Evolutionary conservation across 768 basidiomycete genomes (phyloP), one percentile per base, ranked within the genome.

Genomic region (Tubosaeta brunneosetosa): DNA sequence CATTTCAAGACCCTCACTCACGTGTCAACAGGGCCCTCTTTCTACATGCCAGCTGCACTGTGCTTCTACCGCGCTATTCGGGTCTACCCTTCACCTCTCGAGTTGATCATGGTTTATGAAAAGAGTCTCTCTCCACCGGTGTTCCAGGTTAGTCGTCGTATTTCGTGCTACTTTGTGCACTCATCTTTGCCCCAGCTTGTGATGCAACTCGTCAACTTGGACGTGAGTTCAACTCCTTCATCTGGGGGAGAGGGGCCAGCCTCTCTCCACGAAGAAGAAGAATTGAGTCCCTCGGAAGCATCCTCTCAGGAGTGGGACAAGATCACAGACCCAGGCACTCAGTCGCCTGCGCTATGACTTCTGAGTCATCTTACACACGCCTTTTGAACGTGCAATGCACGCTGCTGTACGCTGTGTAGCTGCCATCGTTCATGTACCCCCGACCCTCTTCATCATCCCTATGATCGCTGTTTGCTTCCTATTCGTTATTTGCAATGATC

Each of bases 51-150:
- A 11, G 86, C 94, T 17, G 94, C 97, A 38, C 70, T 91, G 66
- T 82, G 85, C 38, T 98, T 98, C 81, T 99, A 85, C 80, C 82
- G 92, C 46, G 94, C 93, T 1, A 83, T 98, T 53, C 79, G 88
- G 50, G 93, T 97, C 33, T 99, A 99, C 73, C 97, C 97, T 46
- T 84, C 89, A 29, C 92, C 94, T 1, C 83, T 92, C 31, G 97
- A 98, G 70, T 82, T 98, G 60, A 87, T 99, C 62, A 83, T 88
- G 69, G 94, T 98, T 56, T 95, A 97, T 64, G 85, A 97, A 73
- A 88, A 88, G 72, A 94, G 92, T 32, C 83, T 95, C 29, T 88
- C 91, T 3, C 79, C 81, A 26, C 77, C 84, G 34, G 75, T 93
- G 45, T 91, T 92, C 74, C 88, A 91, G 74, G 86, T 86, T 50